phyloP scores from a whole-genome alignment of 352 stramenopile genomes.

The Pythium pectinolyticum region DNA sequence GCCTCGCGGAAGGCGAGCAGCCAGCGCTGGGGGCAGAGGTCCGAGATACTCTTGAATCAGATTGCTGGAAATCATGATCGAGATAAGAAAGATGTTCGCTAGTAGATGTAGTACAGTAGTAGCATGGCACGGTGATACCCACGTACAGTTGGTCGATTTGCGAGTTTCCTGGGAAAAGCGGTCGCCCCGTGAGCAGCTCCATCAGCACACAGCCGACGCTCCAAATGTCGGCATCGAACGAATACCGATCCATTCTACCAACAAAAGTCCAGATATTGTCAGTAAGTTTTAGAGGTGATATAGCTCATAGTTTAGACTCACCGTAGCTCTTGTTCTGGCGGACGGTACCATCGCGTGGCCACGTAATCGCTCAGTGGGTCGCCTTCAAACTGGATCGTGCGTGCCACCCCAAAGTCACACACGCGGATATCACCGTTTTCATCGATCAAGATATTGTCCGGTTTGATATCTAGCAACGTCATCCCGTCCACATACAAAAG shows the following conservation, averaged over 20 bases:
- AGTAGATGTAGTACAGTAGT: too few relatives aligned
- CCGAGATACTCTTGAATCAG: conserved; percentile 73
- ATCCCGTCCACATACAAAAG: not conserved
- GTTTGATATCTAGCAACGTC: conserved; percentile 88
- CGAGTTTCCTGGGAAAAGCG: conserved; percentile 72
- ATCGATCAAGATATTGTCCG: conserved; percentile 82
- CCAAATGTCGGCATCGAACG: conserved; percentile 83
- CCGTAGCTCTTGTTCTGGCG: conserved; percentile 80
- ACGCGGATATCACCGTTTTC: conserved; percentile 68
- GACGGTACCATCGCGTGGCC: conserved; percentile 79
- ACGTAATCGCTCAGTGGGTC: conserved; percentile 81
- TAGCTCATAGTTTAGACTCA: conserved; percentile 13
- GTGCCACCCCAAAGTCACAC: conserved; percentile 80
- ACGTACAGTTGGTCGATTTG: conserved; percentile 81
- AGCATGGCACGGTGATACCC: too few relatives aligned
- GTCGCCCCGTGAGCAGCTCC: conserved; percentile 72
- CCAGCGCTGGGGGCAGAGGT: conserved; percentile 44
- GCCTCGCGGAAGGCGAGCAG: conserved; percentile 55
- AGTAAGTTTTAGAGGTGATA: not conserved
- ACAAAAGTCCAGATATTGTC: not conserved
- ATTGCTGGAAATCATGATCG: conserved; percentile 60
- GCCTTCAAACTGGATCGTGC: conserved; percentile 76
- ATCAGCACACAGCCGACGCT: conserved; percentile 76
- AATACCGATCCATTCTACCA: conserved; percentile 69
- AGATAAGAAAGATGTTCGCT: too few relatives aligned